Percentiles rank a stretch among this genome's conserved stretches.
Conservation (phyloP, 495 filamentous ascomycete species). For the Aspergillus coremiiformis region DNA sequence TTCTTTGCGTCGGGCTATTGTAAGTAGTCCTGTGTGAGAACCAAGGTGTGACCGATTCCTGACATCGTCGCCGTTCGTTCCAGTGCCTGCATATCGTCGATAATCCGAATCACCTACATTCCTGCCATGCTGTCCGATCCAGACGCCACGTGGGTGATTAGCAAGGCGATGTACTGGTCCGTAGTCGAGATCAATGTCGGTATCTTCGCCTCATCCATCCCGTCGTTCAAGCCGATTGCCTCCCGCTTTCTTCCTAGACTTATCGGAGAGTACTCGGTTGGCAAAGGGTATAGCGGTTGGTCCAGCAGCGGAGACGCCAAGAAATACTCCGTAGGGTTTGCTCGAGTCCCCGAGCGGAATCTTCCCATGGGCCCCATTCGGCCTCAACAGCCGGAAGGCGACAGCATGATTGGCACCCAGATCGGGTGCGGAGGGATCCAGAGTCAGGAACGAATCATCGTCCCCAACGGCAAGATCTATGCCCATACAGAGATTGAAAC, state of each 20-base stretch:
- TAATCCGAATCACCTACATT: constrained; percentile 38
- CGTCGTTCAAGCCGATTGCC: constrained; percentile 37
- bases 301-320: constrained; percentile 14
- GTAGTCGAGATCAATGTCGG: constrained; percentile 39
- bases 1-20: constrained; percentile 38
- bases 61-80: not conserved
- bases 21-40: constrained; percentile 10
- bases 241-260: constrained; percentile 34
- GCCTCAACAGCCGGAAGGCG: constrained; percentile 4
- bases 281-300: constrained; percentile 25
- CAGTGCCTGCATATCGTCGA: constrained; percentile 36
- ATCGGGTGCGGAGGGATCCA: constrained; percentile 17
- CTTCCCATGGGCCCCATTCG: constrained; percentile 16
- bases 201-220: constrained; percentile 35
- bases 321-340: constrained; percentile 26
- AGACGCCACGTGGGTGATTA: constrained; percentile 34
- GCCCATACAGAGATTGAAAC: constrained; percentile 34
- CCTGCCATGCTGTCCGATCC: constrained; percentile 29
- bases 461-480: constrained; percentile 33
- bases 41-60: not conserved
- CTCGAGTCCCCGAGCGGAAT: constrained; percentile 22
- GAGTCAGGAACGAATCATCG: constrained; percentile 31
- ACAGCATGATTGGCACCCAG: constrained; percentile 20
- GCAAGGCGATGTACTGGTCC: constrained; percentile 40
- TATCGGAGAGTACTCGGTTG: constrained; percentile 33